phyloP scores from a whole-genome alignment of 164 flowering plant species.

The Warburgia ugandensis region DNA sequence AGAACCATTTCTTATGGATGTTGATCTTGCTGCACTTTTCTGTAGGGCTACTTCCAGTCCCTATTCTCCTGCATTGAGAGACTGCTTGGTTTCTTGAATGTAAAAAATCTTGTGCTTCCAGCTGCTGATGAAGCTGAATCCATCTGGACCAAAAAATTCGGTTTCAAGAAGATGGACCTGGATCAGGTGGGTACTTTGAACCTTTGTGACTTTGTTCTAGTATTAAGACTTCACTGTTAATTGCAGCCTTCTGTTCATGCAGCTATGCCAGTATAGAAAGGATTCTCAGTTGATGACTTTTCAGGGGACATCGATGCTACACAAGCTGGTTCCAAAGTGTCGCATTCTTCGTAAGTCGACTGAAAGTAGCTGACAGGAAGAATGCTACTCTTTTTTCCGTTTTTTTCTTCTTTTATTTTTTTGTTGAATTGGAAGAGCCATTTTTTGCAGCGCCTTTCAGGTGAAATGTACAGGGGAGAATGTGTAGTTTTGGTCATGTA shows the following conservation, averaged over 20 bases:
- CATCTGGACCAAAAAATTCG: constrained; percentile 79
- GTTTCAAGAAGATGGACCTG: constrained; percentile 59
- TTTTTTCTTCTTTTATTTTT: too few species aligned
- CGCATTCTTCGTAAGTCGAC: neutral
- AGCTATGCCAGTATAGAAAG: constrained; percentile 42
- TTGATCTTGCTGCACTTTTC: neutral
- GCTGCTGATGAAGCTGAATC: constrained; percentile 91
- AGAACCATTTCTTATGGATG: too few species aligned
- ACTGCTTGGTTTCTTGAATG: constrained; percentile 47
- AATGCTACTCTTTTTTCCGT: too few species aligned
- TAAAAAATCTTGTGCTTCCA: constrained; percentile 77
- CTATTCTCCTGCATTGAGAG: constrained; percentile 72
- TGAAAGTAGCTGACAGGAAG: constrained; percentile 1
- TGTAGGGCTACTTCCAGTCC: constrained; percentile 84
- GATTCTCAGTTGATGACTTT: constrained; percentile 55
- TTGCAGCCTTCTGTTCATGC: constrained; percentile 10
- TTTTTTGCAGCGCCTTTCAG: constrained; percentile 13
- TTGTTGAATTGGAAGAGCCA: neutral
- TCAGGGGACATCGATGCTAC: constrained; percentile 74
- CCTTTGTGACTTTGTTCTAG: neutral
- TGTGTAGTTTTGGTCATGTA: constrained; percentile 8
- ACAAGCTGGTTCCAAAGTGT: constrained; percentile 36
- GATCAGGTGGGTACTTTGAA: constrained; percentile 49
- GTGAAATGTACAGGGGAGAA: constrained; percentile 14
- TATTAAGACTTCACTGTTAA: neutral